phyloP scores from a whole-genome alignment of 2,329 filamentous ascomycete genomes.

The Fusarium haematococcum region DNA sequence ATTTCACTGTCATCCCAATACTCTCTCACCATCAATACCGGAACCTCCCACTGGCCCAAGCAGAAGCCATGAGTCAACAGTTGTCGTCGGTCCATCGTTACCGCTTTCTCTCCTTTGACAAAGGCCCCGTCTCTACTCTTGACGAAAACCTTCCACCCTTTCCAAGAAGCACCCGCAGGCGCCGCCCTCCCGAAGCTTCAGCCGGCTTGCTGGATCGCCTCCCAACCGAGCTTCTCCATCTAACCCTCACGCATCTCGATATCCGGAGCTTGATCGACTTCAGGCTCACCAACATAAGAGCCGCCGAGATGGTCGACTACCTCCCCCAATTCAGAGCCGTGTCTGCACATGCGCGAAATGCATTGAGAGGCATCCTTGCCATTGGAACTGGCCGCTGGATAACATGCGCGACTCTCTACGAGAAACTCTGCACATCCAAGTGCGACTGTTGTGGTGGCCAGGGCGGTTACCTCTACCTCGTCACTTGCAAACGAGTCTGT shows the following conservation, averaged over 20 bases:
- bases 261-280: not conserved
- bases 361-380: not conserved
- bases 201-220: not conserved
- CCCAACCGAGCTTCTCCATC: not conserved
- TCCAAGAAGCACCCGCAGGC: not conserved
- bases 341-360: not conserved
- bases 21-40: not conserved
- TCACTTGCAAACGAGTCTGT: slow-evolving; percentile 12
- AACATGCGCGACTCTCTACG: not conserved
- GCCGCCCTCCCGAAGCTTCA: not conserved
- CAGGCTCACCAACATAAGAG: not conserved
- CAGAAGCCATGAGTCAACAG: not conserved
- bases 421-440: not conserved
- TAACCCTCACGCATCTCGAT: not conserved
- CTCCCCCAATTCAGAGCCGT: not conserved
- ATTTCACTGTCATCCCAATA: not conserved
- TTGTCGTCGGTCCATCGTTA: not conserved
- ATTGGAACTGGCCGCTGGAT: not conserved
- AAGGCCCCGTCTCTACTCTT: not conserved
- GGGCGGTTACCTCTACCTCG: slow-evolving; percentile 14
- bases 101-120: not conserved
- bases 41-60: not conserved
- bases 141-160: not conserved
- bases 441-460: not conserved
- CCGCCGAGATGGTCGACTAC: not conserved